Evolutionary conservation across 164 flowering plant genomes (phyloP).

Genomic region (Berberis thunbergii): DNA sequence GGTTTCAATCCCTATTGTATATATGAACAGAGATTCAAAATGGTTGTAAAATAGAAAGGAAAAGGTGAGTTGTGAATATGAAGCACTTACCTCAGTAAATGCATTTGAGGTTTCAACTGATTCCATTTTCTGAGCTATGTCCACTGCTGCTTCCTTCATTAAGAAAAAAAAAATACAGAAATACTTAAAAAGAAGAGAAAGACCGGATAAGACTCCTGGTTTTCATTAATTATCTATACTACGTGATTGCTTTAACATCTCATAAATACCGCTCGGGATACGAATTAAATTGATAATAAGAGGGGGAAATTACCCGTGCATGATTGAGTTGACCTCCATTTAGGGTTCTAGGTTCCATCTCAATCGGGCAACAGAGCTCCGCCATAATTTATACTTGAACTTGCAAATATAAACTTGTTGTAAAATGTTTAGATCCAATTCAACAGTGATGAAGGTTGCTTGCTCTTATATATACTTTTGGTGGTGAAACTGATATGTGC

Average conservation of each 20-base stretch:
- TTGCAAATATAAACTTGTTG: not conserved
- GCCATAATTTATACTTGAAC: constrained; percentile 18
- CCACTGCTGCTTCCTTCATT: constrained; percentile 36
- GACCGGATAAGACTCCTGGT: no score
- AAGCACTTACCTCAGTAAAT: constrained; percentile 21
- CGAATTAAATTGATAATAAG: not conserved
- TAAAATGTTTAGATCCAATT: no score
- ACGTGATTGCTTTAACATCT: no score
- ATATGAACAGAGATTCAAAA: not conserved
- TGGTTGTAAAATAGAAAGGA: not conserved
- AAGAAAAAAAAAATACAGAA: not conserved
- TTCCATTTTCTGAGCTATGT: constrained; percentile 24
- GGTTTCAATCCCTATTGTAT: constrained; percentile 21
- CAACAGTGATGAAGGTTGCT: no score
- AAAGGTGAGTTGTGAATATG: not conserved
- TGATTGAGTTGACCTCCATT: constrained; percentile 32
- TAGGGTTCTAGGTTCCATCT: constrained; percentile 59
- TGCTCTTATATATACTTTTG: not conserved
- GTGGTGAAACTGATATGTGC: not conserved
- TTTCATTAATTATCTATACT: no score
- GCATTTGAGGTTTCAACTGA: constrained; percentile 15
- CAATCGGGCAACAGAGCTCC: constrained; percentile 39
- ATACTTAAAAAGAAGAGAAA: no score
- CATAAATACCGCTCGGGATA: no score
- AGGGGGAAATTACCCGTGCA: constrained; percentile 33